Evolutionary conservation across 2,329 filamentous ascomycete genomes (phyloP).

Genomic region (Alternaria angustiovoidea): DNA sequence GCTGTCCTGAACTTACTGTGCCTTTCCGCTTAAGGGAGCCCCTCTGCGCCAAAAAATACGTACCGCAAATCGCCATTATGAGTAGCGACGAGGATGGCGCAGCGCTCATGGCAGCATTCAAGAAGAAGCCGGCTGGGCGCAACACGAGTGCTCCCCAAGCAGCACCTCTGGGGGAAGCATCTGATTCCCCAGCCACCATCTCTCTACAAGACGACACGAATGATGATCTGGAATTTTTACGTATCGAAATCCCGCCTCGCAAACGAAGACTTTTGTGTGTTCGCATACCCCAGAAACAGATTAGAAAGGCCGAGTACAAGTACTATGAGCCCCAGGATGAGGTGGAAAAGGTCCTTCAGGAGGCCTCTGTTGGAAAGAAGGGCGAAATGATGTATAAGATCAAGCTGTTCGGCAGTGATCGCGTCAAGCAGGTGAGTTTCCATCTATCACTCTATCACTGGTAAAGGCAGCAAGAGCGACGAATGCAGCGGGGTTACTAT

Average conservation of each 20-base stretch:
- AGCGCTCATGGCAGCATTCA: conserved; percentile 41
- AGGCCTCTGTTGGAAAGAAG: conserved; percentile 35
- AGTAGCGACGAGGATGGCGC: conserved; percentile 36
- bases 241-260: not conserved
- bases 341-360: conserved; percentile 53
- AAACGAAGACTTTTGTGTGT: conserved; percentile 35
- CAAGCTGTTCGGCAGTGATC: conserved; percentile 53
- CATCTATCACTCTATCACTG: not conserved
- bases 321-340: conserved; percentile 43
- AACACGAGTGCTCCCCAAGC: not conserved
- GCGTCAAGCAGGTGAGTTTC: conserved; percentile 53
- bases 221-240: not conserved
- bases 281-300: conserved; percentile 30
- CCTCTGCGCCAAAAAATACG: not conserved
- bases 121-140: conserved; percentile 15
- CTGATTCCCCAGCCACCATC: conserved; percentile 23
- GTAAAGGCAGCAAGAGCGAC: conserved; percentile 5
- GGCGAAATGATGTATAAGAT: conserved; percentile 53
- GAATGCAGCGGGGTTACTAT: not conserved
- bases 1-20: not conserved
- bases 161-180: conserved; percentile 10
- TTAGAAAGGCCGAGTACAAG: conserved; percentile 44
- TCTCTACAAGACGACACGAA: conserved; percentile 23
- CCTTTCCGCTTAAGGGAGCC: not conserved
- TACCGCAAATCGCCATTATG: conserved; percentile 22